A percentile compares a stretch with the other conserved stretches of the same genome.
phyloP scores from a whole-genome alignment of 192 early-diverging fungal species.

The Coemansia sp. region DNA sequence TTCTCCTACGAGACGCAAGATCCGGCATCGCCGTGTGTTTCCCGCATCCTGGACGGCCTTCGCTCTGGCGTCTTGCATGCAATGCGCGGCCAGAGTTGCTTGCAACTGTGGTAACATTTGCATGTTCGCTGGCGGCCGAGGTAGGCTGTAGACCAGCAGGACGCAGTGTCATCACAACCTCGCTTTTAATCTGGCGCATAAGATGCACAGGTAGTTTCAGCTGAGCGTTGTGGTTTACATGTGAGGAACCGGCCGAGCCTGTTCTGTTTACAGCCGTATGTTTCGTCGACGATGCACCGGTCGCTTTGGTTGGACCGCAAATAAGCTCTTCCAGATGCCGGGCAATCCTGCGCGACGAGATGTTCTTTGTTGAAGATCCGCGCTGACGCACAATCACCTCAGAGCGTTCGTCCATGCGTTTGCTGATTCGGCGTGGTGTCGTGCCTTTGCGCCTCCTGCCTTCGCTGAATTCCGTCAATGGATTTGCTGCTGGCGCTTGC shows the following conservation, averaged over 20 bases:
- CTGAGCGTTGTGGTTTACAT: conserved; percentile 8
- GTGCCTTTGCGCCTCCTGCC: conserved; percentile 42
- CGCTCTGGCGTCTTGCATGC: background rate
- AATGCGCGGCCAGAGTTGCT: background rate
- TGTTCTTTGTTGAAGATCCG: conserved; percentile 1
- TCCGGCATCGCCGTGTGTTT: background rate
- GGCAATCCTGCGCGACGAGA: conserved; percentile 42
- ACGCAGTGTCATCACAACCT: conserved; percentile 40
- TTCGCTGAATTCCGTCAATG: conserved; percentile 6
- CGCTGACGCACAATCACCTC: conserved; percentile 51
- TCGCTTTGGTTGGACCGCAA: conserved; percentile 10
- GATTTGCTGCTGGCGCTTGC: background rate
- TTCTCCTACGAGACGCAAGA: background rate
- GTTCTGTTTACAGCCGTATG: background rate
- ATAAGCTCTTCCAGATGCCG: conserved; percentile 52
- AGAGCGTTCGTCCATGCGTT: conserved; percentile 23
- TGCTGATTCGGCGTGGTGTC: conserved; percentile 41
- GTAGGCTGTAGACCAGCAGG: background rate
- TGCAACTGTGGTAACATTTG: background rate
- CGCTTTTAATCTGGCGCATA: conserved; percentile 47
- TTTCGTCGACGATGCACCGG: background rate
- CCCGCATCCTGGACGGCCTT: background rate
- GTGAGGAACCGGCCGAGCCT: background rate
- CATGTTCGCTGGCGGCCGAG: background rate
- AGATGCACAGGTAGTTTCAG: conserved; percentile 39